Conservation (phyloP, 2,329 filamentous ascomycete genomes). For the Exophiala oligosperma region DNA sequence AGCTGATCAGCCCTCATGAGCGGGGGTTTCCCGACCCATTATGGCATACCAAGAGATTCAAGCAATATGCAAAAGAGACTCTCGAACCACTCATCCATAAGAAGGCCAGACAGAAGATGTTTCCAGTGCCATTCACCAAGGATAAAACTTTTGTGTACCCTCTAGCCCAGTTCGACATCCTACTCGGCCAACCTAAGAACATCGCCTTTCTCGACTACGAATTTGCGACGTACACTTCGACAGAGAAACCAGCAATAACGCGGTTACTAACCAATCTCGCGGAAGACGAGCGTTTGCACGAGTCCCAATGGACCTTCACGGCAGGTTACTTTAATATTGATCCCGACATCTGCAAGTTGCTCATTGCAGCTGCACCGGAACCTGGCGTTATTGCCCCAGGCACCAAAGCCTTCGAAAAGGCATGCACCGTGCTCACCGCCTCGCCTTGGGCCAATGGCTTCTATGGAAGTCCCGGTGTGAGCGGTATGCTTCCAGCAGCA, state of each 20-base stretch:
- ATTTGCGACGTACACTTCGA: slow-evolving; percentile 64
- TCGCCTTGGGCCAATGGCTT: slow-evolving; percentile 95
- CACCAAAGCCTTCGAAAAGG: slow-evolving; percentile 36
- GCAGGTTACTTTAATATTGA: slow-evolving; percentile 99
- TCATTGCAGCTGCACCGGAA: slow-evolving; percentile 62
- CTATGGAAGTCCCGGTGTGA: slow-evolving; percentile 82
- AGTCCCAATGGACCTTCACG: slow-evolving; percentile 90
- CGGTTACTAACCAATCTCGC: slow-evolving; percentile 70
- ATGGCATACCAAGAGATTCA: slow-evolving; percentile 52
- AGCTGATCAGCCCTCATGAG: slow-evolving; percentile 39
- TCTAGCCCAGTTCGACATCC: slow-evolving; percentile 81
- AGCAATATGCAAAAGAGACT: slow-evolving; percentile 64
- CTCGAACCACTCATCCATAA: slow-evolving; percentile 65
- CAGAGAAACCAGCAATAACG: slow-evolving; percentile 80
- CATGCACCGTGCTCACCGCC: slow-evolving; percentile 85
- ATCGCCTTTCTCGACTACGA: slow-evolving; percentile 27
- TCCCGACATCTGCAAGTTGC: slow-evolving; percentile 73
- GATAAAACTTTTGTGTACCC: slow-evolving; percentile 78
- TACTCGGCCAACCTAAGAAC: slow-evolving; percentile 52
- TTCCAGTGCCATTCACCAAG: slow-evolving; percentile 32
- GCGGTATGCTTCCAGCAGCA: slow-evolving; percentile 84
- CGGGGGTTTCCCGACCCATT: slow-evolving; percentile 29
- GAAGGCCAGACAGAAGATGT: slow-evolving; percentile 31
- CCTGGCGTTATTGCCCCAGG: slow-evolving; percentile 13
- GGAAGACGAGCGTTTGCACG: slow-evolving; percentile 57